Evolutionary conservation across 441 rosid species (phyloP).

Genomic region (Syzygium malaccense): DNA sequence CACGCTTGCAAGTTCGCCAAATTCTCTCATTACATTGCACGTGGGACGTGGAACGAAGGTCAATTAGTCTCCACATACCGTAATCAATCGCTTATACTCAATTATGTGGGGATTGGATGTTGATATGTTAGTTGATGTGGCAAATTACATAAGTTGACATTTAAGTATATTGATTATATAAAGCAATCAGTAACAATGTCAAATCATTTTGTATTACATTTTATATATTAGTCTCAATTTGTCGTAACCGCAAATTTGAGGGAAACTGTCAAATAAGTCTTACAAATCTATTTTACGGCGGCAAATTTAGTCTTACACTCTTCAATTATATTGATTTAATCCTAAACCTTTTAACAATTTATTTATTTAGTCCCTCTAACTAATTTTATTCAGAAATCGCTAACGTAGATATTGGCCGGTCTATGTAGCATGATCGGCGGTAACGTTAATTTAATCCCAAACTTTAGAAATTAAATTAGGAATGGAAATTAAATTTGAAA

Average conservation of each 20-base stretch:
- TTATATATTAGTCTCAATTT: background rate
- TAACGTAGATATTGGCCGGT: background rate
- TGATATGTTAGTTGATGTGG: background rate
- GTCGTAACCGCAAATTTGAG: background rate
- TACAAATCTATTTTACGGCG: no score
- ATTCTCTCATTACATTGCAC: background rate
- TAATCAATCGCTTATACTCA: background rate
- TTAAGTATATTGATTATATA: background rate
- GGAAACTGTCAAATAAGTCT: background rate
- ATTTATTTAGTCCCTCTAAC: accelerated
- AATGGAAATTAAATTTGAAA: background rate
- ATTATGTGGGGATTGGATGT: background rate
- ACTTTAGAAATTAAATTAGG: no score
- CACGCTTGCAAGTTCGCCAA: background rate
- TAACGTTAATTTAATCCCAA: no score
- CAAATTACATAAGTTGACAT: background rate
- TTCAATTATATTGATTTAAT: background rate
- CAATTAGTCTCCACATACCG: background rate
- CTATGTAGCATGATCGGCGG: no score
- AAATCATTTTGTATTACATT: background rate
- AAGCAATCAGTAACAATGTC: background rate
- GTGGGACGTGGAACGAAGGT: background rate
- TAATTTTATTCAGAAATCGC: accelerated
- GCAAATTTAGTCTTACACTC: no score
- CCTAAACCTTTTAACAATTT: background rate